Percentiles rank a stretch among this genome's conserved stretches.
Conservation (phyloP, 2,329 filamentous ascomycete genomes). For the Phaeosphaeriaceae sp. region DNA sequence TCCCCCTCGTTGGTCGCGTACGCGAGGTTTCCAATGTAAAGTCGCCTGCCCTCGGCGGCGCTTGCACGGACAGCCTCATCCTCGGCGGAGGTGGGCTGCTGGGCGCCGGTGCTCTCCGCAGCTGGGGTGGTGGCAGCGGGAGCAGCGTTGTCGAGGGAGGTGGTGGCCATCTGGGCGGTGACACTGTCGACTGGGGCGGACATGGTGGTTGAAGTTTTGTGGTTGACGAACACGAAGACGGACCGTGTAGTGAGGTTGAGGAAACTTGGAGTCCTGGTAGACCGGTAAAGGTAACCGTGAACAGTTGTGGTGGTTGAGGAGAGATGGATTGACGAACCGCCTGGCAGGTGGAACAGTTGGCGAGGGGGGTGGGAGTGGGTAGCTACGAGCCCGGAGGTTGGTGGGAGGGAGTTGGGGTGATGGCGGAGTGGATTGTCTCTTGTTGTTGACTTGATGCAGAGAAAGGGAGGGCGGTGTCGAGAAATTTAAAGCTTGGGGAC, state of each 20-base stretch:
- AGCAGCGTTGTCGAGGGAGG: constrained; percentile 63
- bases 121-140: constrained; percentile 47
- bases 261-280: constrained; percentile 54
- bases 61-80: constrained; percentile 94
- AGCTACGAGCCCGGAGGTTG: constrained; percentile 56
- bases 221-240: constrained; percentile 62
- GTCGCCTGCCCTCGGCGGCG: constrained; percentile 97
- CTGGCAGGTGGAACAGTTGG: constrained; percentile 58
- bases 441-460: constrained; percentile 43
- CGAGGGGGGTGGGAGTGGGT: constrained; percentile 60
- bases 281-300: constrained; percentile 50
- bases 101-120: constrained; percentile 58
- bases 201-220: constrained; percentile 71
- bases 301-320: constrained; percentile 37
- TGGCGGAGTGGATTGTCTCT: constrained; percentile 37
- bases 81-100: constrained; percentile 75
- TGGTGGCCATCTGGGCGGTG: constrained; percentile 73
- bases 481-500: constrained; percentile 37
- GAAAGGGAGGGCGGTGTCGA: constrained; percentile 30
- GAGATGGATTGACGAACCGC: constrained; percentile 54
- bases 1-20: constrained; percentile 99
- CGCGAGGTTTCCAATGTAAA: constrained; percentile 99
- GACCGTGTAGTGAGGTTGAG: constrained; percentile 44
- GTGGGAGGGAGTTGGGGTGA: constrained; percentile 39
- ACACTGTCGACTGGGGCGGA: constrained; percentile 82